phyloP scores from a whole-genome alignment of 2,329 filamentous ascomycete genomes.

The Fusarium longipes region DNA sequence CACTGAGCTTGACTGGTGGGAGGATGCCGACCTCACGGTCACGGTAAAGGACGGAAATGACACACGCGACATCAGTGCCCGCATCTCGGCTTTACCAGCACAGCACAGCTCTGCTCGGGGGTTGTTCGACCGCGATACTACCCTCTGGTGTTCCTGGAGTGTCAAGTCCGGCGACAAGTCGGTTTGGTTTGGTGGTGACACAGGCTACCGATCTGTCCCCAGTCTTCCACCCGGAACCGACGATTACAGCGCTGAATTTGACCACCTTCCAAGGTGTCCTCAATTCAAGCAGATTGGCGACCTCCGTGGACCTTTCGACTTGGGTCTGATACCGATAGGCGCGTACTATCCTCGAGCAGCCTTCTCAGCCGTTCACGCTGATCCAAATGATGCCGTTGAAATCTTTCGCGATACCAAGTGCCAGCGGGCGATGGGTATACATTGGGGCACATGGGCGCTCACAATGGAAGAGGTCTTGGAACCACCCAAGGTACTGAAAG shows the following conservation, averaged over 20 bases:
- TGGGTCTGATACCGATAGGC: slow-evolving; percentile 93
- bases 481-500: slow-evolving; percentile 77
- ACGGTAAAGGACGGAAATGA: slow-evolving; percentile 47
- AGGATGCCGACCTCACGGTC: slow-evolving; percentile 79
- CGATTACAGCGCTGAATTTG: slow-evolving; percentile 76
- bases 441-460: slow-evolving; percentile 92
- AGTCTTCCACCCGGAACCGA: slow-evolving; percentile 69
- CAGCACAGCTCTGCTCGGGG: slow-evolving; percentile 83
- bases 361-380: slow-evolving; percentile 85
- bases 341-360: slow-evolving; percentile 80
- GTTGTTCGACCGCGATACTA: slow-evolving; percentile 75
- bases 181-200: slow-evolving; percentile 92
- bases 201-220: slow-evolving; percentile 86
- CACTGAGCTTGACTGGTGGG: slow-evolving; percentile 96
- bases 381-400: slow-evolving; percentile 87
- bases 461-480: slow-evolving; percentile 88
- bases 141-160: slow-evolving; percentile 90
- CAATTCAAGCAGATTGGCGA: slow-evolving; percentile 87
- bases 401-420: slow-evolving; percentile 90
- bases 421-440: slow-evolving; percentile 82
- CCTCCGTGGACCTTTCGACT: slow-evolving; percentile 85
- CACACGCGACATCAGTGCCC: slow-evolving; percentile 68
- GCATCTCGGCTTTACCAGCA: slow-evolving; percentile 80
- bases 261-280: slow-evolving; percentile 78
- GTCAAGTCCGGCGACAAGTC: slow-evolving; percentile 78